phyloP scores from a whole-genome alignment of 129 eudicot species.

The Artemisia tridentata region DNA sequence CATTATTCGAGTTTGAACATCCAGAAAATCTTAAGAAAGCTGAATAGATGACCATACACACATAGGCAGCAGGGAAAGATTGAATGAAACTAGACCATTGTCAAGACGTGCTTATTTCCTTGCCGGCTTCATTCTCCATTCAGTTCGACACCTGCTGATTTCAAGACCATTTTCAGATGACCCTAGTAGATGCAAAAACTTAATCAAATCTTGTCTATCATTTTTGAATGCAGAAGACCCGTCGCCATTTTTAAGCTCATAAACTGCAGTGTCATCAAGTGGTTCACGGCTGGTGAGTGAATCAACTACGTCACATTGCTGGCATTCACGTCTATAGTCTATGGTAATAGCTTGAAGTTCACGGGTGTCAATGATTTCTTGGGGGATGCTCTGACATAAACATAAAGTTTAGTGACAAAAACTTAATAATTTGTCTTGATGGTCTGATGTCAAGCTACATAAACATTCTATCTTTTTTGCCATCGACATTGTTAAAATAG shows the following conservation, averaged over 20 bases:
- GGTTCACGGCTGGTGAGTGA: conserved; percentile 60
- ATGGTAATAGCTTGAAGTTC: too few species aligned
- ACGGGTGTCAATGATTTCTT: conserved; percentile 67
- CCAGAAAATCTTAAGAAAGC: not conserved
- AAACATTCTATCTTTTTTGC: too few species aligned
- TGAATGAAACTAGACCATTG: not conserved
- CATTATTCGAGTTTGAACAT: conserved; percentile 3
- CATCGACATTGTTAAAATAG: too few species aligned
- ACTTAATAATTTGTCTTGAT: too few species aligned
- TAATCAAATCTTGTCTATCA: conserved; percentile 28
- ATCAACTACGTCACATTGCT: conserved; percentile 66
- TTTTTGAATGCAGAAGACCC: conserved; percentile 38
- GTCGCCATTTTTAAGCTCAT: conserved; percentile 27
- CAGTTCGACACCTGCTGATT: conserved; percentile 65
- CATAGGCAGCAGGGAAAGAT: not conserved
- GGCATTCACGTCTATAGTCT: conserved; percentile 78
- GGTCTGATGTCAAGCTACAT: too few species aligned
- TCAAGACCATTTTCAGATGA: conserved; percentile 51
- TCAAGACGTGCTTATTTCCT: conserved; percentile 31
- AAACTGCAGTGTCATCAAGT: conserved; percentile 6
- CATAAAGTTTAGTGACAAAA: not conserved
- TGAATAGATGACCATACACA: not conserved
- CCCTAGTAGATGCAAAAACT: conserved; percentile 68
- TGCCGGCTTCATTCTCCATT: conserved; percentile 73
- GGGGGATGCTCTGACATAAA: conserved; percentile 62